Conservation (phyloP, 2,329 filamentous ascomycete species). For the Botrytis galanthina region DNA sequence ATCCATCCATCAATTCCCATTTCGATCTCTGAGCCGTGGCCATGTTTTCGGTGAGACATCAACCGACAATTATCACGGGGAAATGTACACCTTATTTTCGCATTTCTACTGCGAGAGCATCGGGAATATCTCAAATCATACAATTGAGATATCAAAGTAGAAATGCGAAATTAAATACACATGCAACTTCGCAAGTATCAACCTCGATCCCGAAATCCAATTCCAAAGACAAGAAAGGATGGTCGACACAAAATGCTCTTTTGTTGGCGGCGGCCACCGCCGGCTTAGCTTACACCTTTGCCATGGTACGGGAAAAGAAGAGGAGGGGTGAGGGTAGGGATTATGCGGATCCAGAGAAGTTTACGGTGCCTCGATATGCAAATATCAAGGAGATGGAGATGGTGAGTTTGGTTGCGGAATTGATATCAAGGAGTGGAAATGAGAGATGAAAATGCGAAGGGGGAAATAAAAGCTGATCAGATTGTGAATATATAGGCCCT, state of each 20-base stretch:
- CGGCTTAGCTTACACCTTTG: conserved; percentile 25
- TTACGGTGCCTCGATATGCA: conserved; percentile 44
- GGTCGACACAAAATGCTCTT: conserved; percentile 31
- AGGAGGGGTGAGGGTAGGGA: conserved; percentile 23
- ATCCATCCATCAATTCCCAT: not conserved
- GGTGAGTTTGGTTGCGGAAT: conserved; percentile 38
- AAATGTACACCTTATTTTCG: not conserved
- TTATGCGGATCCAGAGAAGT: conserved; percentile 37
- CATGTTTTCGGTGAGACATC: conserved; percentile 16
- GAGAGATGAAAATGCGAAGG: not conserved
- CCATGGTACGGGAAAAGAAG: conserved; percentile 22
- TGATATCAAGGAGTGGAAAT: not conserved
- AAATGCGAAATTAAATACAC: not conserved
- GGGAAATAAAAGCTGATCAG: not conserved
- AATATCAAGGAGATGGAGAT: conserved; percentile 50
- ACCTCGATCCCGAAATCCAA: not conserved
- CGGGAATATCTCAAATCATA: not conserved
- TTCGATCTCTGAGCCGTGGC: not conserved
- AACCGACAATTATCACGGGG: not conserved
- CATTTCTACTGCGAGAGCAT: not conserved
- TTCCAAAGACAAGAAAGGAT: conserved; percentile 21
- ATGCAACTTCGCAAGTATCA: not conserved
- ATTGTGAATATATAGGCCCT: conserved; percentile 47
- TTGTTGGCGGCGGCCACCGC: conserved; percentile 30
- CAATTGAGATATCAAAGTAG: not conserved